A percentile compares a stretch with the other conserved stretches of the same genome.
These are phyloP conservation scores for Phytophthora cactorum DNA, from an alignment of 352 stramenopile genomes.

Conservation along the genomic window DNA sequence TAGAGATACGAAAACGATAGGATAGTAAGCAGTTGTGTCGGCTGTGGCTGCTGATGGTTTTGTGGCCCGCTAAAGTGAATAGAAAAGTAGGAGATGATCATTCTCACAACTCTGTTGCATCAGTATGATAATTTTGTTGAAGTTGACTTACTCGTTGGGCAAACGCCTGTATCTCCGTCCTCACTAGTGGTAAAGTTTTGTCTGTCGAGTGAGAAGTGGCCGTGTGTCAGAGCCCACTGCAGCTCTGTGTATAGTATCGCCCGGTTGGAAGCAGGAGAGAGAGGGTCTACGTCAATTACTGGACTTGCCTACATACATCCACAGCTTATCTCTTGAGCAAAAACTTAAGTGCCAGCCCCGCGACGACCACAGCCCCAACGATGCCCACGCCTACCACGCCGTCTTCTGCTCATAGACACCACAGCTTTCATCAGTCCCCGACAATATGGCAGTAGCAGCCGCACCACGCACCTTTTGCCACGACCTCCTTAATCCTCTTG, in stretches of 20 bases:
- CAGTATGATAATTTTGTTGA: constrained; percentile 8
- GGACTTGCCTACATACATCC: constrained; percentile 14
- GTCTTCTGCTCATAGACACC: constrained; percentile 42
- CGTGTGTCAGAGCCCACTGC: constrained; percentile 4
- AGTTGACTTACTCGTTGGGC: constrained; percentile 21
- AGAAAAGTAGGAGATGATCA: constrained; percentile 23
- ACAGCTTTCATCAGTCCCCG: constrained; percentile 3
- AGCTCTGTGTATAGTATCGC: constrained; percentile 8
- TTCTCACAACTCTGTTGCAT: constrained; percentile 2
- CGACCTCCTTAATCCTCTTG: constrained; percentile 77
- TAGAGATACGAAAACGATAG: constrained; percentile 38
- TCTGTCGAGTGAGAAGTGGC: constrained; percentile 3
- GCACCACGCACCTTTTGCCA: constrained; percentile 49
- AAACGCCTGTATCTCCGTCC: constrained; percentile 9
- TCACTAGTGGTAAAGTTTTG: background rate
- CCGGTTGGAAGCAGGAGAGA: constrained; percentile 15
- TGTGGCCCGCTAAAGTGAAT: constrained; percentile 27
- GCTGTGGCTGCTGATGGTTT: constrained; percentile 5
- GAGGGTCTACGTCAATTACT: constrained; percentile 16
- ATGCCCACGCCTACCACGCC: constrained; percentile 72
- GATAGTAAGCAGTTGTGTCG: constrained; percentile 37
- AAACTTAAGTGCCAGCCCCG: constrained; percentile 74
- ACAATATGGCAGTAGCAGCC: background rate
- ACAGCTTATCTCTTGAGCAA: constrained; percentile 69
- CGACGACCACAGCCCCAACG: constrained; percentile 73